These are phyloP conservation scores for Biscogniauxia marginata DNA, from an alignment of 2,329 filamentous ascomycete genomes.

Conservation along the genomic window DNA sequence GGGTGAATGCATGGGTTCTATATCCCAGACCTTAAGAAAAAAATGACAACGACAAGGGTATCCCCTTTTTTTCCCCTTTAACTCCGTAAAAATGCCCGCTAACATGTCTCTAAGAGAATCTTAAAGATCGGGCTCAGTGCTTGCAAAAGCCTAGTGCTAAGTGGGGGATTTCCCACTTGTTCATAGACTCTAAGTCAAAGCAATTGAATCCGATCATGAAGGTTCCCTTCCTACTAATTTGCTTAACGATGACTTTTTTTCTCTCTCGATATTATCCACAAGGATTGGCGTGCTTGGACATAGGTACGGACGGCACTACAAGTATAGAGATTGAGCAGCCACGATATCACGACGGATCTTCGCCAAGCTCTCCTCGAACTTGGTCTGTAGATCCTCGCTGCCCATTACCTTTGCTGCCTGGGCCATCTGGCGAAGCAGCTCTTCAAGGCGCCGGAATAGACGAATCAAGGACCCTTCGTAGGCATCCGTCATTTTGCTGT, in stretches of 20 bases:
- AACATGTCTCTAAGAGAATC: not conserved
- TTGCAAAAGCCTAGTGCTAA: constrained; percentile 14
- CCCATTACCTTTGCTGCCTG: constrained; percentile 98
- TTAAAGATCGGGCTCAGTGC: not conserved
- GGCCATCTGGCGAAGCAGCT: constrained; percentile 90
- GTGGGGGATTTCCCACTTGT: constrained; percentile 10
- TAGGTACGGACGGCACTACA: constrained; percentile 52
- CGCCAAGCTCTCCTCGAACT: constrained; percentile 82
- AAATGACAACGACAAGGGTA: not conserved
- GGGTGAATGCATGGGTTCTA: too few relatives aligned
- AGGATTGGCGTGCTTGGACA: not conserved
- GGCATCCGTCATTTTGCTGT: constrained; percentile 96
- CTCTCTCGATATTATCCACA: not conserved
- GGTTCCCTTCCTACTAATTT: not conserved
- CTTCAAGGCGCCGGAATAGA: constrained; percentile 91
- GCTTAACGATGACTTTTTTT: not conserved
- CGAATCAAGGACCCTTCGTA: constrained; percentile 97
- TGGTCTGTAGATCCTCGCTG: constrained; percentile 86
- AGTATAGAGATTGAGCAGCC: constrained; percentile 87
- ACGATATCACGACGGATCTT: constrained; percentile 94
- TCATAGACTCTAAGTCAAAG: constrained; percentile 14
- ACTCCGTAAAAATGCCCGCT: constrained; percentile 17
- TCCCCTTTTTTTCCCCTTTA: constrained; percentile 8
- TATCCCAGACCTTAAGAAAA: not conserved
- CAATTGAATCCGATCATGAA: constrained; percentile 1